These are phyloP conservation scores for Macrophomina tecta DNA, from an alignment of 2,329 filamentous ascomycete species.

Conservation along the genomic window DNA sequence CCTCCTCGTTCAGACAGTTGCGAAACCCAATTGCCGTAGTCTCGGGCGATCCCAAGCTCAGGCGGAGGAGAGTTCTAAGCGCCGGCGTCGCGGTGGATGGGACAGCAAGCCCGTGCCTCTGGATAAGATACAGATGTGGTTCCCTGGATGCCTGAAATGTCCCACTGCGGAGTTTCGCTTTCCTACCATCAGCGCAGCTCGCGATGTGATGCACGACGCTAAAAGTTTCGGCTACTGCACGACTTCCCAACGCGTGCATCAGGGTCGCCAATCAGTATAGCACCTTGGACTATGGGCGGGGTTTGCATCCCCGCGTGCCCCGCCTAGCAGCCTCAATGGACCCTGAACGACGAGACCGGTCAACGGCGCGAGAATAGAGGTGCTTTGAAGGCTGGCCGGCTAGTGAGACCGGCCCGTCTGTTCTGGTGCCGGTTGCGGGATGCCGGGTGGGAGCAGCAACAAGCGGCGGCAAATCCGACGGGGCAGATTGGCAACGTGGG, in stretches of 20 bases:
- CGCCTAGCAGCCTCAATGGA: background rate
- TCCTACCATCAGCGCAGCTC: conserved; percentile 5
- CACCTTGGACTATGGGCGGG: conserved; percentile 9
- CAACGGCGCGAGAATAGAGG: background rate
- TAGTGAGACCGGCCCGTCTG: background rate
- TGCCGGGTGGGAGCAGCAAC: background rate
- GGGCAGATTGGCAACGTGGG: conserved; percentile 13
- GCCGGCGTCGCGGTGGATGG: background rate
- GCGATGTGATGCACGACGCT: conserved; percentile 24
- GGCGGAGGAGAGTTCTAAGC: background rate
- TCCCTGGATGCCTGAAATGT: conserved; percentile 21
- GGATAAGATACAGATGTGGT: background rate
- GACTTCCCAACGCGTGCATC: conserved; percentile 17
- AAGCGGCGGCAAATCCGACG: conserved; percentile 9
- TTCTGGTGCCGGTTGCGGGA: background rate
- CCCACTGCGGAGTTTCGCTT: conserved; percentile 18
- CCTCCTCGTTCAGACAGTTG: conserved; percentile 21
- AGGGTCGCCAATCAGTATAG: conserved; percentile 22
- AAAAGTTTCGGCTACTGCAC: conserved; percentile 17
- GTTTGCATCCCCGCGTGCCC: background rate
- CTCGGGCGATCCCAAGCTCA: background rate
- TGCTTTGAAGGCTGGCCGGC: background rate
- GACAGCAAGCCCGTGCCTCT: background rate
- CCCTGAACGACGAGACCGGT: conserved; percentile 6
- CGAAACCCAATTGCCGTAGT: conserved; percentile 13